These are phyloP conservation scores for Thraustochytrium sp. DNA, from an alignment of 352 stramenopile species.

Conservation along the genomic window DNA sequence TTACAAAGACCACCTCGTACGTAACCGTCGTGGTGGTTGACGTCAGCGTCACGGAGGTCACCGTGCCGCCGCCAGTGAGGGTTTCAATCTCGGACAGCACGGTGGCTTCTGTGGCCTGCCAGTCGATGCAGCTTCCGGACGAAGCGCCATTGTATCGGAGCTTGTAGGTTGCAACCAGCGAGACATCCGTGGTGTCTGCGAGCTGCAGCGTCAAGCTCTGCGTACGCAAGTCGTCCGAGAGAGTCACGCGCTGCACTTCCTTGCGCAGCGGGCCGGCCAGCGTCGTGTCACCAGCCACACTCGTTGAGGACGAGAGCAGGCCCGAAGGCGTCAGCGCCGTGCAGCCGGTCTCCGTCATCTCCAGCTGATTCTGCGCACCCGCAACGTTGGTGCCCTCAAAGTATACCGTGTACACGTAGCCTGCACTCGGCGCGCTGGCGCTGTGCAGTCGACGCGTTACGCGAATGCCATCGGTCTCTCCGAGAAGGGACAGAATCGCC, in stretches of 20 bases:
- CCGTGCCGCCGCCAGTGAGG: neutral
- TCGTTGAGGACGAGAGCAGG: neutral
- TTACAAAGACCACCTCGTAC: neutral
- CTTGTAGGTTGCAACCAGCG: neutral
- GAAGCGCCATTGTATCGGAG: neutral
- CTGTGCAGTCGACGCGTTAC: slow-evolving; percentile 51
- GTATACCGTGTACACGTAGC: slow-evolving; percentile 84
- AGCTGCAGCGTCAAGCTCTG: slow-evolving; percentile 2
- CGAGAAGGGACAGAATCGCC: slow-evolving; percentile 40
- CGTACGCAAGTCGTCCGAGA: neutral
- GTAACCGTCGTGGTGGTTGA: neutral
- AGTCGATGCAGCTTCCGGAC: neutral
- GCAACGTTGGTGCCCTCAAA: slow-evolving; percentile 56
- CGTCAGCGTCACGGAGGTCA: neutral
- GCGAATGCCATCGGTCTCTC: slow-evolving; percentile 45
- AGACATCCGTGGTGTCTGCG: neutral
- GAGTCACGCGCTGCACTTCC: neutral
- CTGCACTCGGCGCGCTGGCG: slow-evolving; percentile 48
- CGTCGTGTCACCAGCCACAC: neutral
- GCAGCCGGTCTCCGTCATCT: neutral
- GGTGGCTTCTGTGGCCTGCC: neutral
- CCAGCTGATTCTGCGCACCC: neutral
- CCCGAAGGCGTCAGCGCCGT: neutral
- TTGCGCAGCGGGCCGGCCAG: neutral
- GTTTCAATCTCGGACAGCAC: neutral